Percentiles rank a stretch among this genome's conserved stretches.
Evolutionary conservation across 257 asterid species (phyloP).

Genomic region (Solanum neorickii): DNA sequence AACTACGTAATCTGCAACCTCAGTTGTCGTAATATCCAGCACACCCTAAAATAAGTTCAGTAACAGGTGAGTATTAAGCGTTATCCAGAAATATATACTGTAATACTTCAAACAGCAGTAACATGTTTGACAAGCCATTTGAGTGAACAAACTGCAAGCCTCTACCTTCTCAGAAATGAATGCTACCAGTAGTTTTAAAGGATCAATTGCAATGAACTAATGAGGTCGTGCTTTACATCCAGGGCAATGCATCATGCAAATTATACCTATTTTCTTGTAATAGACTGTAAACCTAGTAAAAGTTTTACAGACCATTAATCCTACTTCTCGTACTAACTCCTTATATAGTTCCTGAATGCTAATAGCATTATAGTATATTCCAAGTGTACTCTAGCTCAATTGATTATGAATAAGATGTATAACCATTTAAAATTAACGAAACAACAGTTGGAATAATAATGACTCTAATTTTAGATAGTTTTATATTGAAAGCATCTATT

Average conservation of each 20-base stretch:
- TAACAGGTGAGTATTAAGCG: neutral
- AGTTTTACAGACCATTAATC: neutral
- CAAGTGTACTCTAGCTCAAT: neutral
- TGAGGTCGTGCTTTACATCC: neutral
- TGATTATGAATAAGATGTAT: neutral
- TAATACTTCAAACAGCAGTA: neutral
- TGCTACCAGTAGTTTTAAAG: neutral
- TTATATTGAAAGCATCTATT: neutral
- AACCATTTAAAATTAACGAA: neutral
- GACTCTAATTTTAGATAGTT: neutral
- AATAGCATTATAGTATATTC: neutral
- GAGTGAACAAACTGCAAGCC: neutral
- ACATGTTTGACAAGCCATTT: neutral
- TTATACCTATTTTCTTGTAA: neutral
- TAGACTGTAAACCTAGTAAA: neutral
- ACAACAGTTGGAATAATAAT: neutral
- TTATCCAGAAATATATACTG: neutral
- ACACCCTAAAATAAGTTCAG: slow-evolving; percentile 52
- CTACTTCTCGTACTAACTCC: neutral
- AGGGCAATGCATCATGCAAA: neutral
- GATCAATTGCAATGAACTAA: neutral
- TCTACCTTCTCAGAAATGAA: neutral
- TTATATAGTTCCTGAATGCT: neutral
- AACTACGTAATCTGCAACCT: slow-evolving; percentile 84
- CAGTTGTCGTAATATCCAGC: slow-evolving; percentile 90